Base-by-base conservation (phyloP, 163 green algal species). In the Chlorella variabilis region DNA sequence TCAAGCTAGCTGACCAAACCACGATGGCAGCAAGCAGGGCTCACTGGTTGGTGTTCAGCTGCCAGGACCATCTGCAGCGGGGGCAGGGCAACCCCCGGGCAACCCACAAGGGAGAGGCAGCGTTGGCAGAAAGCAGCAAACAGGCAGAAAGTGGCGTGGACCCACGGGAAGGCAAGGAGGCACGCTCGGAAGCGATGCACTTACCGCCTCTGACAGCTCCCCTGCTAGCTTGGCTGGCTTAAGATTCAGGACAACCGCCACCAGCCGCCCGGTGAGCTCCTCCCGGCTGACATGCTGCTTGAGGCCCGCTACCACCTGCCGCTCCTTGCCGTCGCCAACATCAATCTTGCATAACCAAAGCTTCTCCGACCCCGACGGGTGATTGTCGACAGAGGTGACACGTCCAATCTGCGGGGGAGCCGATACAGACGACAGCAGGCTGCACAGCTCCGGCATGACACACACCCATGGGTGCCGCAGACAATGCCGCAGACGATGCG, bases 141-240 rank as follows among this genome's bases (percentile, higher is more conserved):
- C 18, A 54, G 15, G 11, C 15, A 54, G 11, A 54, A 54, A 15
- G 15, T 54, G 45, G 9, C n/a, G n/a, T n/a, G n/a, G n/a, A n/a
- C n/a, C n/a, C n/a, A n/a, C n/a, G n/a, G 45, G 11, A 15, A 54
- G 45, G 11, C 45, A 54, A 54, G 45, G 45, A 54, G n/a, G n/a
- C n/a, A n/a, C 54, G 5, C 54, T 21, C 6, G 27, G 38, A 17
- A 67, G n/a, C 8, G 59, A 20, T 67, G 59, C 27, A 38, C 8
- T 88, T 90, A 96, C 95, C 1, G 83, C 93, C 74, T 96, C 87
- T 36, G 77, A 90, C 66, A 86, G 33, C 75, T 94, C 74, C 17
- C 92, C 91, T 45, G 89, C 93, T 65, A 95, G 87, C 83, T 95
- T 96, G 65, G 93, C 93, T 17, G 92, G 79, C 76, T 95, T 94